Base-by-base conservation (phyloP, 1,139 yeast genomes). In the Kodamaea sp. region DNA sequence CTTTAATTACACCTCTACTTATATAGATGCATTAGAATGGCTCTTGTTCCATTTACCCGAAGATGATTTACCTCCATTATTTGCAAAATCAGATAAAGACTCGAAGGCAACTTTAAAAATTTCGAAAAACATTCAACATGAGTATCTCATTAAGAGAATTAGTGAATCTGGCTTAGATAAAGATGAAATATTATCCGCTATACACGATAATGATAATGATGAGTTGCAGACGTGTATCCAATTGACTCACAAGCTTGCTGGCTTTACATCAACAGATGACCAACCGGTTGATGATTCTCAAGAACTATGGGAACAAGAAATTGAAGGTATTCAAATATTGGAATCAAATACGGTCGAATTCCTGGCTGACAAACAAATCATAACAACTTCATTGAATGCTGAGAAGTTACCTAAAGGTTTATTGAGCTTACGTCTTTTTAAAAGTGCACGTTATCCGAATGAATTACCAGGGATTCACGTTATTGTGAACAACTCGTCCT, bases 11-110 rank as follows among this genome's bases (percentile, higher is more conserved):
- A 75, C 88, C 2, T 49, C 60, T 2, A 55, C 73, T 0, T 81
- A 82, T 31, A 63, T 65, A 0, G 78, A 73, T 39, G 75, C 85
- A 2, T 62, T 87, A 28, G 94, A 92, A 38, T 92, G 96, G 87
- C 71, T 90, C 20, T 62, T 90, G 9, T 82, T 90, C 50, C 94
- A 90, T 53, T 75, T 90, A 3, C 97, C 97, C 0, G 97, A 90
- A 52, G 97, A 89, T 55, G 98, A 92, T 54, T 64, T 92, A 32
- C 98, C 98, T 0, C 54, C 60, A 12, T 58, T 74, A 36, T 75
- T 75, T 55, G 57, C 73, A 26, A 71, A 75, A 46, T 56, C 70
- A 10, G 71, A 70, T 24, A 61, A 68, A 31, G 78, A 75, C 45
- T 63, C 77, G 1, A 66, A 65, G 27, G 71, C 78, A 8, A 62